Base-by-base conservation (phyloP, 805 yeast species). In the Suhomyces kilbournensis region DNA sequence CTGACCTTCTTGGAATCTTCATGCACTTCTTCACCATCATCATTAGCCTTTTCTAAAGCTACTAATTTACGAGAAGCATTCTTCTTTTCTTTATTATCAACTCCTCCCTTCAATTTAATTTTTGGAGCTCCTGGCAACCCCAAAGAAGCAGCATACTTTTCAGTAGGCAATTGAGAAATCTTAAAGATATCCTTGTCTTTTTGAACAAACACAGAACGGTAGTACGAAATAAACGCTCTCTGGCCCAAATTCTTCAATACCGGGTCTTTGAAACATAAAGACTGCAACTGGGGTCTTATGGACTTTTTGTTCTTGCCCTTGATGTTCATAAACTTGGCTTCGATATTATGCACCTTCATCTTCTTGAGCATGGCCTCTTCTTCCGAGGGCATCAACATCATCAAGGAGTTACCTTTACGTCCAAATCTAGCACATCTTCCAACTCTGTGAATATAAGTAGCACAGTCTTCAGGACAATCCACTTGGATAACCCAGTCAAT, bases 81-180 rank as follows among this genome's bases (percentile, higher is more conserved):
- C 69, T 93, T 93, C 72, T 82, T 72, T 59, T 84, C 90, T 63
- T 90, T 90, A 23, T 78, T 73, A 14, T 84, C 86, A 42, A 75
- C 75, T 3, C 76, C 75, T 19, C 80, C 80, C 57, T 76, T 71
- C 52, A 93, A 79, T 66, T 90, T 91, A 61, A 94, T 87, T 61
- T 88, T 86, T 43, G 99, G 99, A 3, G 97, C 97, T 50, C 97
- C 97, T 1, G 98, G 97, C 43, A 94, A 78, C 8, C 99, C 99
- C 46, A 92, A 69, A 3, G 97, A 88, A 53, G 81, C 81, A 4
- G 99, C 98, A 69, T 76, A 91, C 51, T 81, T 88, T 57, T 93
- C 97, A 2, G 86, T 72, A 2, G 97, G 96, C 3, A 93, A 66
- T 46, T 83, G 82, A 10, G 84, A 88, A 39, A 91, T 78, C 58